Percentiles rank a stretch among this genome's conserved stretches.
These are phyloP conservation scores for Phialophora verrucosa DNA, from an alignment of 2,329 filamentous ascomycete species.

Conservation along the genomic window DNA sequence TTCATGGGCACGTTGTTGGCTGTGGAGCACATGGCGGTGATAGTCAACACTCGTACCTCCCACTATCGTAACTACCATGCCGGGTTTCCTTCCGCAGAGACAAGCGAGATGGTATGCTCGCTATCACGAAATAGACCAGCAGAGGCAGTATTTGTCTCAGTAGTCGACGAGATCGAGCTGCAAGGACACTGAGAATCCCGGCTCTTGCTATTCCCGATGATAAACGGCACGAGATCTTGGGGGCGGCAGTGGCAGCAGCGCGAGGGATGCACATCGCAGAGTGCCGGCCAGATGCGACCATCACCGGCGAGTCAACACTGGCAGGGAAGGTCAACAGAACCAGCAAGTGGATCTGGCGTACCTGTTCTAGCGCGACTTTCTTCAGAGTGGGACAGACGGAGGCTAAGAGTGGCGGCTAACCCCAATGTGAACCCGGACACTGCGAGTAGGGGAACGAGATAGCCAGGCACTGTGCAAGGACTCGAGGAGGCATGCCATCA, in stretches of 20 bases:
- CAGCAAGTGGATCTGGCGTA: constrained; percentile 25
- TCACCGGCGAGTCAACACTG: neutral
- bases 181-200: constrained; percentile 23
- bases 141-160: constrained; percentile 30
- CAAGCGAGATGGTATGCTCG: constrained; percentile 11
- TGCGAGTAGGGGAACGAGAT: neutral
- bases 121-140: constrained; percentile 12
- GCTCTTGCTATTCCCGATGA: constrained; percentile 22
- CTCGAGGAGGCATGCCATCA: neutral
- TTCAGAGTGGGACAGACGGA: constrained; percentile 27
- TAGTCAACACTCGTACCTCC: neutral
- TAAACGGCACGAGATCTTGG: constrained; percentile 15
- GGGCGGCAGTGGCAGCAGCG: neutral
- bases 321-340: constrained; percentile 18
- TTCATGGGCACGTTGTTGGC: neutral
- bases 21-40: constrained; percentile 4
- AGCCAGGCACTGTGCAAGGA: neutral
- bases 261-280: neutral
- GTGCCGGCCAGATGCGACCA: neutral
- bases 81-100: constrained; percentile 10
- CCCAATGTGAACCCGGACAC: constrained; percentile 11
- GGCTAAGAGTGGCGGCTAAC: constrained; percentile 32
- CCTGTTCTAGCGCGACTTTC: constrained; percentile 33
- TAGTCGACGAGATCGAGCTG: constrained; percentile 19
- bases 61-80: constrained; percentile 1